Conservation (phyloP, 306 rosid genomes). For the Trichosanthes cucumerina region DNA sequence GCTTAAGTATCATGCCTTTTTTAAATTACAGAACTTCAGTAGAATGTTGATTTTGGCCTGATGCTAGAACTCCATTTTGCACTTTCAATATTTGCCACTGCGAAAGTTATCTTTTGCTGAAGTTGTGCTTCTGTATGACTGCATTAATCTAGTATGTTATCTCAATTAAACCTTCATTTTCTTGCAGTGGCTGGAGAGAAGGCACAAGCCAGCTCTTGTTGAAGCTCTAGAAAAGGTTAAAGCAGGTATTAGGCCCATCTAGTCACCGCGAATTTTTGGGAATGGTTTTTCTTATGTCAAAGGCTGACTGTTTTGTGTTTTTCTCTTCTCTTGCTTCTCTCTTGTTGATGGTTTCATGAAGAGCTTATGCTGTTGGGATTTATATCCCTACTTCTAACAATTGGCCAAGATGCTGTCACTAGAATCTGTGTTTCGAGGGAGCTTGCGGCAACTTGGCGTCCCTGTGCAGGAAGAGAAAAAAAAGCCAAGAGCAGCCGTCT, state of each 20-base stretch:
- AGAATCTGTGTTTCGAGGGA: constrained; percentile 29
- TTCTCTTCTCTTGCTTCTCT: background rate
- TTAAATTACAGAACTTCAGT: background rate
- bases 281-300: background rate
- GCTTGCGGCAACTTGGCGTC: constrained; percentile 48
- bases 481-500: background rate
- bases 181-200: constrained; percentile 36
- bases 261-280: no score
- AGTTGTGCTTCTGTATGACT: background rate
- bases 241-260: constrained; percentile 30
- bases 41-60: background rate
- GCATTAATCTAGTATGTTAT: background rate
- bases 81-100: background rate
- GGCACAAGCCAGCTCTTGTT: constrained; percentile 40
- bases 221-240: constrained; percentile 70
- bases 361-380: constrained; percentile 82
- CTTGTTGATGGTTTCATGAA: constrained; percentile 13
- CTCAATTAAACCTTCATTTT: background rate
- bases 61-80: background rate
- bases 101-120: background rate
- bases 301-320: background rate
- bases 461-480: constrained; percentile 14
- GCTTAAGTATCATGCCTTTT: background rate
- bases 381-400: constrained; percentile 45
- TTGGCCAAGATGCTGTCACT: constrained; percentile 24